Base-by-base conservation (phyloP, 257 asterid species). In the Leptodermis oblonga region DNA sequence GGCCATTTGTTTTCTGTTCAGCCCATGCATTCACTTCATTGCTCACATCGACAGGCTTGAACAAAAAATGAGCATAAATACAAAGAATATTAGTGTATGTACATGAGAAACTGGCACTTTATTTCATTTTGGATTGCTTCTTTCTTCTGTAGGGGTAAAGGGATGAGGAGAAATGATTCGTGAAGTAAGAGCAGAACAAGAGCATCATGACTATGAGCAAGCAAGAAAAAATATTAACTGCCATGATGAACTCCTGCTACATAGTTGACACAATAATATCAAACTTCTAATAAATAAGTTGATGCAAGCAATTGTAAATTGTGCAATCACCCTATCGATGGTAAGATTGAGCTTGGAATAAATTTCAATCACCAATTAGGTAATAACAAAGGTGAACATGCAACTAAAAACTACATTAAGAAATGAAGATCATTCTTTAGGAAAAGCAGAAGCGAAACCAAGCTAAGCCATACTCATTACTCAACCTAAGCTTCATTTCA, bases 21-120 rank as follows among this genome's bases (percentile, higher is more conserved):
- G 70, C 82, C 84, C 84, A 80, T 28, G 69, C 70, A 74, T 80
- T 80, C 54, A 82, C 86, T 68, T 78, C 81, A 22, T 43, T 49
- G 42, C 51, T 62, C 23, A 70, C 83, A 68, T 79, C 78, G 20
- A 33, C 77, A 70, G 74, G 76, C 82, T 82, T 64, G 30, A 41
- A 18, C 22, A 36, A 5, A 70, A n/a, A 54, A 53, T 22, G 48
- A 68, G 30, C 31, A 43, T 23, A 52, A 1, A n/a, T 22, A 52
- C 59, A 7, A 52, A 1, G 9, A 52, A 5, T 52, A 1, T 22
- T 5, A 20, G 59, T 30, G 9, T 14, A 52, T 1, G 9, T 52
- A 26, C n/a, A 52, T 52, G 3, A 52, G 55, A 52, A 52, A 52
- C 58, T 20, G 28, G 8, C 20, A 23, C 36, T 55, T 55, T 56